These are phyloP conservation scores for Podospora tetraspora DNA, from an alignment of 495 filamentous ascomycete genomes.

Conservation along the genomic window DNA sequence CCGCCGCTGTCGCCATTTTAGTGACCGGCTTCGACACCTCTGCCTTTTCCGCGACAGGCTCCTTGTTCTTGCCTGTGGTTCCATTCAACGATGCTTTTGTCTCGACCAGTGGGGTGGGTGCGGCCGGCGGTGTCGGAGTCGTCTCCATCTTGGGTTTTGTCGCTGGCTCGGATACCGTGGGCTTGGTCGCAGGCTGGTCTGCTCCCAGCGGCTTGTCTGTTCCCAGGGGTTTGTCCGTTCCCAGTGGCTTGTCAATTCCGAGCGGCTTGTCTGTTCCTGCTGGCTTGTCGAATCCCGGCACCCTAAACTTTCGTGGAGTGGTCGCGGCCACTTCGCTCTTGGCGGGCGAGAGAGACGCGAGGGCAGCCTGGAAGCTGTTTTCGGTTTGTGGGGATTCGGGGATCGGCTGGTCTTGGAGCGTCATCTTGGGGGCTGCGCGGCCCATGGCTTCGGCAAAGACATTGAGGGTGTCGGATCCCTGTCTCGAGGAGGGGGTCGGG, in stretches of 20 bases:
- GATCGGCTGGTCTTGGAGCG: constrained; percentile 31
- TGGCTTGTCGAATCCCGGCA: neutral
- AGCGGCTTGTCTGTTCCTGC: neutral
- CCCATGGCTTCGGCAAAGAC: constrained; percentile 27
- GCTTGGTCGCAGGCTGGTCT: constrained; percentile 7
- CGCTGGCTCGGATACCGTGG: neutral
- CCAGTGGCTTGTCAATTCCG: neutral
- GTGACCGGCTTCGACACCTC: constrained; percentile 40
- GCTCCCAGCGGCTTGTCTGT: constrained; percentile 1
- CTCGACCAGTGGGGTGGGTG: constrained; percentile 3
- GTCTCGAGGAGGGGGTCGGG: constrained; percentile 20
- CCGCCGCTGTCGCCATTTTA: constrained; percentile 29
- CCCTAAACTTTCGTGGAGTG: neutral
- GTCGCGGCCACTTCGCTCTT: constrained; percentile 15
- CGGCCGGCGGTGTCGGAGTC: neutral
- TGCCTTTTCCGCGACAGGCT: constrained; percentile 11
- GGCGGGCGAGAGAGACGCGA: constrained; percentile 4
- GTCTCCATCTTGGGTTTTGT: neutral
- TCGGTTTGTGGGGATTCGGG: constrained; percentile 30
- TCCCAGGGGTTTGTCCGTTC: neutral
- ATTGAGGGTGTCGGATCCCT: constrained; percentile 27
- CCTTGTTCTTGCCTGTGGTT: constrained; percentile 16
- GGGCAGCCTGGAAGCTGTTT: constrained; percentile 10
- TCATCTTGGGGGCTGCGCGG: constrained; percentile 28
- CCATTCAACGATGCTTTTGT: constrained; percentile 10